Percentiles rank a stretch among this genome's conserved stretches.
Evolutionary conservation across 192 early-diverging fungal species (phyloP).

Genomic region (Rhizophagus clarus): DNA sequence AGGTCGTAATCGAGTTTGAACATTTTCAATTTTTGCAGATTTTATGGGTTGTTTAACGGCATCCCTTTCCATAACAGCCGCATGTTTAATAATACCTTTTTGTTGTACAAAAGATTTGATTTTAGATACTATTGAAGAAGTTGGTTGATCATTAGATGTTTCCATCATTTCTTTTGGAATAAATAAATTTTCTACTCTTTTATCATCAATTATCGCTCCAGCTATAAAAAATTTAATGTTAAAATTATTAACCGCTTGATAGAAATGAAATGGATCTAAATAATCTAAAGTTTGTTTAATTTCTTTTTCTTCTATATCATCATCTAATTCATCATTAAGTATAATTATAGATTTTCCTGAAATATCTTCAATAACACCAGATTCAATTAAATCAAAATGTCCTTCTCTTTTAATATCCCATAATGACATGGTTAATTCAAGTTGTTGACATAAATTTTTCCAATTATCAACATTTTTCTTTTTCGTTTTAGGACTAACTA

Average conservation of each 20-base stretch:
- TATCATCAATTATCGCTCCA: neutral
- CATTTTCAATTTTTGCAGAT: too few species aligned
- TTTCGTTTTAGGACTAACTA: neutral
- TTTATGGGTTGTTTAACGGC: too few species aligned
- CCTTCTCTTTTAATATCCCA: neutral
- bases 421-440: neutral
- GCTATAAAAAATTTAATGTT: neutral
- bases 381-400: neutral
- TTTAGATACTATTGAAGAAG: too few species aligned
- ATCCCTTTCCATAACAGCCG: neutral
- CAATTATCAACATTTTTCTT: neutral
- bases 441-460: neutral
- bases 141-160: neutral
- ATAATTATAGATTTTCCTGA: neutral
- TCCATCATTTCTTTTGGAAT: neutral
- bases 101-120: neutral
- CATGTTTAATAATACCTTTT: neutral
- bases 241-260: neutral
- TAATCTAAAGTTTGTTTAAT: neutral
- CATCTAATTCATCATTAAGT: neutral
- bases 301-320: neutral
- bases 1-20: too few species aligned
- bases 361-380: neutral
- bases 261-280: neutral
- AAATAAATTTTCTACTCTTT: neutral